Base-by-base conservation (phyloP, 1,284 basidiomycete species). In the Prillingera fragicola region DNA sequence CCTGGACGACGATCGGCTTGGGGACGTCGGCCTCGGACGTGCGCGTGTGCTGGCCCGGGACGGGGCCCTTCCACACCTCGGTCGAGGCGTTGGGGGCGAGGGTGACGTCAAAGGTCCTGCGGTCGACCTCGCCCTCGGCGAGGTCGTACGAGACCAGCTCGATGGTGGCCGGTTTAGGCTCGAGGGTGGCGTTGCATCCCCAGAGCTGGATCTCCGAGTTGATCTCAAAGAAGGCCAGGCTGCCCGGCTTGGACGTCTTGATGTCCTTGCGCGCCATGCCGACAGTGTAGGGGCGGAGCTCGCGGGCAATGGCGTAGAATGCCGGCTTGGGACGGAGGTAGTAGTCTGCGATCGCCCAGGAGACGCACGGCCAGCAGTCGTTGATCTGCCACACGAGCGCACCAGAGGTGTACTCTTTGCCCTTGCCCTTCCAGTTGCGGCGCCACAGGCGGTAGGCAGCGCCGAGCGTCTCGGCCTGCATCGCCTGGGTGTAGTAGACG, bases 341-440 rank as follows among this genome's bases (percentile, higher is more conserved):
- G 64, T 86, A 86, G 65, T 87, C 85, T 27, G 78, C 75, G 48
- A 87, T 85, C 1, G 82, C 78, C 85, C 85, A 87, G 8, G 81
- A 84, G 15, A 83, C 84, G 28, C 80, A 80, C 5, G 85, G 85
- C 83, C 84, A 87, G 60, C 84, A 86, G 58, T 87, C 85, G 55
- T 87, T 86, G 47, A 87, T 73, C 76, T 85, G 84, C 84, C 85
- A 87, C 19, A 87, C 84, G 25, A 87, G 74, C 15, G 85, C 85
- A 31, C 85, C 85, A 3, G 81, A 77, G 4, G 81, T 83, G 56
- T 82, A 79, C 59, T 87, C 82, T 56, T 73, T 76, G 7, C 84
- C 84, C 50, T 67, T 75, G 8, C 85, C 85, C 31, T 74, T 73
- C 83, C 84, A 87, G 57, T 85, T 82, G 6, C 85, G 74, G 41